Percentiles rank a stretch among this genome's conserved stretches.
Evolutionary conservation across 352 stramenopile genomes (phyloP).

Genomic region (Phytophthora sp.): DNA sequence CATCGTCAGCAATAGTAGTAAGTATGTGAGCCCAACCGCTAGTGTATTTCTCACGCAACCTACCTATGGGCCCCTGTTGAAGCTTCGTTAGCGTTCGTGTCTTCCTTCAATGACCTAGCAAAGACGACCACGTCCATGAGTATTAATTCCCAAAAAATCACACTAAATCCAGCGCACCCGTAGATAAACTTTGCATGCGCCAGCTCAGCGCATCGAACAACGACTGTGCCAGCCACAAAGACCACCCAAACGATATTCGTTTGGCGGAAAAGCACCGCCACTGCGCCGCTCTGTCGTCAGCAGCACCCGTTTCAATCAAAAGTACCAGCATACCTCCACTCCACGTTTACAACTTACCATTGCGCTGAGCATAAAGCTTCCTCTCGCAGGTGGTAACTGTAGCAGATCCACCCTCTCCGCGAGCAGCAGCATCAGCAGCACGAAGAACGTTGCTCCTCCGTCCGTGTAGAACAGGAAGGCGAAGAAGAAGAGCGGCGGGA

Average conservation of each 20-base stretch:
- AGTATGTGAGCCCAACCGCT: too few relatives aligned
- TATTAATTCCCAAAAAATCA: not conserved
- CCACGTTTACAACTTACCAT: slow-evolving; percentile 37
- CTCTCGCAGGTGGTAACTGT: slow-evolving; percentile 33
- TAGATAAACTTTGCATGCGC: slow-evolving; percentile 75
- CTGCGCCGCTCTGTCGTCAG: slow-evolving; percentile 74
- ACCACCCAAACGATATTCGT: slow-evolving; percentile 93
- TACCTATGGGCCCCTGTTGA: slow-evolving; percentile 44
- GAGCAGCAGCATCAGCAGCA: slow-evolving; percentile 84
- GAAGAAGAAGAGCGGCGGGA: slow-evolving; percentile 90
- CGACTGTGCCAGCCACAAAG: slow-evolving; percentile 80
- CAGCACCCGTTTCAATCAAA: too few relatives aligned
- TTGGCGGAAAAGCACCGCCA: slow-evolving; percentile 88
- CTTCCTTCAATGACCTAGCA: slow-evolving; percentile 45
- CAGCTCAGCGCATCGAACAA: slow-evolving; percentile 75
- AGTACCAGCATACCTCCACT: too few relatives aligned
- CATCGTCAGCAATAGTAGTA: not conserved
- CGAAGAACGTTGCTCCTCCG: slow-evolving; percentile 83
- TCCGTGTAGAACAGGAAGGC: slow-evolving; percentile 93
- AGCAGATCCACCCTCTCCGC: slow-evolving; percentile 58
- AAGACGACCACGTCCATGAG: not conserved
- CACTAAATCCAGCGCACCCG: slow-evolving; percentile 41
- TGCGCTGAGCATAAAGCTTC: slow-evolving; percentile 65
- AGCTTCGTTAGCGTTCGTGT: slow-evolving; percentile 14
- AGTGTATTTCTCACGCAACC: not conserved